Percentiles rank a stretch among this genome's conserved stretches.
Conservation (phyloP, 2,329 filamentous ascomycete genomes). For the Aspergillus ustus region DNA sequence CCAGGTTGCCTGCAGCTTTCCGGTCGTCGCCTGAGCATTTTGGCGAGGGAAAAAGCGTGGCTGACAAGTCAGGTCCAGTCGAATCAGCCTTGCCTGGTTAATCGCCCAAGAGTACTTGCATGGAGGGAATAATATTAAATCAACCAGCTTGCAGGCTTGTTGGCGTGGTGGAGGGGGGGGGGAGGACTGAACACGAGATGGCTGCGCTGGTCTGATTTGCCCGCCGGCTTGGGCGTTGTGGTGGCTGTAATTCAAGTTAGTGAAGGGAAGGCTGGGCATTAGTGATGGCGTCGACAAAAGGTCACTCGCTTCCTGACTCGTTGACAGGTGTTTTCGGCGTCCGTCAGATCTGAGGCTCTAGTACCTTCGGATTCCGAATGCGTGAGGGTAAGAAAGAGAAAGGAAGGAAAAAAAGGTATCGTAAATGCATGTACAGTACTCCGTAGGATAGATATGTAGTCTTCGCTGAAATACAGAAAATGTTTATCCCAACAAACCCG, state of each 20-base stretch:
- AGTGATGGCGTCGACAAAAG: neutral
- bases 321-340: neutral
- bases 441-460: neutral
- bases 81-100: neutral
- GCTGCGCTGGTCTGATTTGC: neutral
- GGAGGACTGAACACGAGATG: neutral
- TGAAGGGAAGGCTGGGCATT: neutral
- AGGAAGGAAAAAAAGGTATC: neutral
- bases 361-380: neutral
- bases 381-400: neutral
- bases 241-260: neutral
- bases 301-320: neutral
- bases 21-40: neutral
- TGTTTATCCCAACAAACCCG: slow-evolving; percentile 44
- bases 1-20: neutral
- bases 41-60: neutral
- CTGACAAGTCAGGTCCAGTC: neutral
- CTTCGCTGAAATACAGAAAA: slow-evolving; percentile 8
- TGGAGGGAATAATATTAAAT: neutral
- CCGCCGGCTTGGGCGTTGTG: neutral
- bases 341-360: neutral
- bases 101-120: neutral
- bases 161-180: neutral
- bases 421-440: slow-evolving; percentile 5
- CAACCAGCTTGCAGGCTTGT: neutral